A percentile compares a stretch with the other conserved stretches of the same genome.
Conservation (phyloP, 139 green algal species). For the Volvox reticuliferus region DNA sequence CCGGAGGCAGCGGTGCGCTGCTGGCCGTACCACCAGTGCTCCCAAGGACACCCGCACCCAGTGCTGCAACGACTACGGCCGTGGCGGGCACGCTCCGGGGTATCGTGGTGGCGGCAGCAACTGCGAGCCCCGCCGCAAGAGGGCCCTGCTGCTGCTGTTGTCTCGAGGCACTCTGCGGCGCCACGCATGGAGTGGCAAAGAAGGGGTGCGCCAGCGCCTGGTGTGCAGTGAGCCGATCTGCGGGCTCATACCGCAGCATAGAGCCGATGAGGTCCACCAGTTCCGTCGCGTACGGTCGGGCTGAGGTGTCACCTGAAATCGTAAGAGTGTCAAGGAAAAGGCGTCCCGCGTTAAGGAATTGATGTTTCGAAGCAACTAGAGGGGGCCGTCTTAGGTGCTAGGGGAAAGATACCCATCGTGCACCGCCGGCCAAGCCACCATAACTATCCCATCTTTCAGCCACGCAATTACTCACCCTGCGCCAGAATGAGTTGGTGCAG, state of each 20-base stretch:
- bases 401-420: no score
- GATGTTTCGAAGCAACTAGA: no score
- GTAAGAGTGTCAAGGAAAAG: no score
- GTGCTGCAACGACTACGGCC: background rate
- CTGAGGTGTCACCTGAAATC: conserved; percentile 29
- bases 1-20: conserved; percentile 25
- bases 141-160: background rate
- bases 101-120: background rate
- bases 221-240: conserved; percentile 75
- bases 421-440: background rate
- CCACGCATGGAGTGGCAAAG: conserved; percentile 62
- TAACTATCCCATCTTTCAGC: background rate
- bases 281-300: conserved; percentile 21
- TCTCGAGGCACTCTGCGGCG: background rate
- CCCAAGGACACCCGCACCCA: background rate
- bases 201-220: conserved; percentile 90
- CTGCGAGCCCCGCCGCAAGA: background rate
- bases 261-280: conserved; percentile 79
- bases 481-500: conserved; percentile 47
- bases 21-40: background rate
- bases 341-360: no score
- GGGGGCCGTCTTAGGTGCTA: no score
- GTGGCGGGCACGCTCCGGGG: background rate
- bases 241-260: conserved; percentile 88
- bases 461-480: conserved; percentile 17